Conservation (phyloP, 2,329 filamentous ascomycete species). For the Zymoseptoria tritici region DNA sequence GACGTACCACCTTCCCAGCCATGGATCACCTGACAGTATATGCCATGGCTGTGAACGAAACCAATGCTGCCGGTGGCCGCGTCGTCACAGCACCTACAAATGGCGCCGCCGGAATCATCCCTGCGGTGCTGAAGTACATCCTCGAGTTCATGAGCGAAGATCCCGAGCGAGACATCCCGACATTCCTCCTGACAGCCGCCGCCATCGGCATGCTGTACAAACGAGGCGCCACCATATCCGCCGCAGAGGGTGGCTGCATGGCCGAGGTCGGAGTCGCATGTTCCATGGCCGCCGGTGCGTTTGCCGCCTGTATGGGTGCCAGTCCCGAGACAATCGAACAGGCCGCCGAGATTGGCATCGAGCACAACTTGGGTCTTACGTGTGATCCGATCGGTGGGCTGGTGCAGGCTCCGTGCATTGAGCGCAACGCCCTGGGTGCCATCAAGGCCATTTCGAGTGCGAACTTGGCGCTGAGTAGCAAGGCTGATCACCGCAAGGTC, state of each 20-base stretch:
- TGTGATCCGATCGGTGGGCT: slow-evolving; percentile 47
- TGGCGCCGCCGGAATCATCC: slow-evolving; percentile 46
- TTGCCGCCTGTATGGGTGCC: slow-evolving; percentile 48
- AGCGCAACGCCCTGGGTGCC: slow-evolving; percentile 45
- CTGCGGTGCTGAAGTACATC: slow-evolving; percentile 45
- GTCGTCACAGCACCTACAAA: slow-evolving; percentile 48
- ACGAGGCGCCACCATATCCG: slow-evolving; percentile 46
- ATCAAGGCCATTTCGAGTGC: slow-evolving; percentile 47
- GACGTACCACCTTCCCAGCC: slow-evolving; percentile 43
- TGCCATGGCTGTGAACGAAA: slow-evolving; percentile 48
- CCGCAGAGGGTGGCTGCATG: slow-evolving; percentile 48
- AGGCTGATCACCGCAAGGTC: slow-evolving; percentile 41
- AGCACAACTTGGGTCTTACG: slow-evolving; percentile 46
- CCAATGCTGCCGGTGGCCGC: slow-evolving; percentile 45
- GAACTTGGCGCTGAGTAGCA: slow-evolving; percentile 43
- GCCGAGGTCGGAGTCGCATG: slow-evolving; percentile 48
- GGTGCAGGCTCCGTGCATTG: slow-evolving; percentile 47
- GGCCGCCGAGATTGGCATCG: slow-evolving; percentile 47
- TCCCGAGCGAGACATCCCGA: slow-evolving; percentile 43
- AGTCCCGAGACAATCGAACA: slow-evolving; percentile 45
- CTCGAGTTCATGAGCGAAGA: slow-evolving; percentile 47
- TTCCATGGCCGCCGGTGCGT: slow-evolving; percentile 46
- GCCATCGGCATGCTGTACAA: slow-evolving; percentile 50
- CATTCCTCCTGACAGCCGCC: slow-evolving; percentile 44
- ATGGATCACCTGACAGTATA: slow-evolving; percentile 48